Conservation (phyloP, 306 rosid species). For the Leucaena leucocephala region DNA sequence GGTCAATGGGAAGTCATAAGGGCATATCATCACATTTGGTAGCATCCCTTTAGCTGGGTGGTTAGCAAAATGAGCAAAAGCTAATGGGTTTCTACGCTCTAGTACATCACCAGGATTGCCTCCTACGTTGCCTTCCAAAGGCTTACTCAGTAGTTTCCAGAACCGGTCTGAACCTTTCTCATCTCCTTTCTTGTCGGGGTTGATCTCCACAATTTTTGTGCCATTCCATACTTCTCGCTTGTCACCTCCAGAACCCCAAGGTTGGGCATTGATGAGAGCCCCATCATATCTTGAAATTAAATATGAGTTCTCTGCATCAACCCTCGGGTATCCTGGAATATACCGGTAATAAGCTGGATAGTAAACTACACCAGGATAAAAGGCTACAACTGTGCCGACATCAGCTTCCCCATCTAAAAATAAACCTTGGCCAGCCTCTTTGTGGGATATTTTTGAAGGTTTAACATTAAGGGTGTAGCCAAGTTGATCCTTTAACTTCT, state of each 20-base stretch:
- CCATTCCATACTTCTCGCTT: constrained; percentile 66
- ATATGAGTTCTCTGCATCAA: constrained; percentile 73
- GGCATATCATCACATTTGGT: constrained; percentile 94
- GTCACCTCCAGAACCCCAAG: constrained; percentile 86
- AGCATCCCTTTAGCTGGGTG: constrained; percentile 77
- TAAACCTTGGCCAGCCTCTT: constrained; percentile 82
- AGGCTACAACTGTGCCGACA: constrained; percentile 75
- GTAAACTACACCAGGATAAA: constrained; percentile 86
- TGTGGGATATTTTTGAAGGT: constrained; percentile 76
- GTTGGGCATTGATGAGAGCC: constrained; percentile 76
- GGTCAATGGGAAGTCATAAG: constrained; percentile 82
- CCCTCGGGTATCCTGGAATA: constrained; percentile 92
- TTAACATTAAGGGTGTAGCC: constrained; percentile 75
- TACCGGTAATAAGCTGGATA: constrained; percentile 82
- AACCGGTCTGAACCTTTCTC: constrained; percentile 68
- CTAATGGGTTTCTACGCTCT: constrained; percentile 88
- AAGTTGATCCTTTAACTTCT: constrained; percentile 59
- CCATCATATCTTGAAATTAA: constrained; percentile 89
- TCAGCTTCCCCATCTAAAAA: constrained; percentile 75
- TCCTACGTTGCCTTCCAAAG: constrained; percentile 63
- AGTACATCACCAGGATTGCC: constrained; percentile 46
- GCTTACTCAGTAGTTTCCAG: constrained; percentile 75
- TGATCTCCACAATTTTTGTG: constrained; percentile 36
- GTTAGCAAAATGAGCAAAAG: constrained; percentile 87
- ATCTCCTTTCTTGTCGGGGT: constrained; percentile 38